phyloP scores from a whole-genome alignment of 257 asterid genomes.

The Nyctanthes arbortristis region DNA sequence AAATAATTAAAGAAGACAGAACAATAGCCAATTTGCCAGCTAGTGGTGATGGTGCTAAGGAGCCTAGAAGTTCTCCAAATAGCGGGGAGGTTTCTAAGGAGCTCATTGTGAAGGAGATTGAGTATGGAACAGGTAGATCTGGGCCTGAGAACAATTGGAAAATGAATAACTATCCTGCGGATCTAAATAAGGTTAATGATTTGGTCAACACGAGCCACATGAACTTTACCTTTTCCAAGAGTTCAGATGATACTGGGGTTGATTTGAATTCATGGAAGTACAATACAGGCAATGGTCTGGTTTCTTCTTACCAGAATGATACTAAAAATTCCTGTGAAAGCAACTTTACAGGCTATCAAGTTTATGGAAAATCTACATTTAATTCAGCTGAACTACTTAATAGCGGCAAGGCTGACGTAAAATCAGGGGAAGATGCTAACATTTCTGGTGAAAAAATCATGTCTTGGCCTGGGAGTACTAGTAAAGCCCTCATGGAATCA shows the following conservation, averaged over 20 bases:
- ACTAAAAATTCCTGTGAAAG: conserved; percentile 29
- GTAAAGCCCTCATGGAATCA: conserved; percentile 38
- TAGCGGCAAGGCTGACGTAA: conserved; percentile 39
- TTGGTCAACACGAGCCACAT: conserved; percentile 56
- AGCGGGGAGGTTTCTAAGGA: conserved; percentile 59
- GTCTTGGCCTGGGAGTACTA: conserved; percentile 56
- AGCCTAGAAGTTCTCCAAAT: conserved; percentile 30
- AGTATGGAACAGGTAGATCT: conserved; percentile 58
- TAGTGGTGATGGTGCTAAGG: conserved; percentile 42
- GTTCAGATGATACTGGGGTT: conserved; percentile 59
- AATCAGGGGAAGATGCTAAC: conserved; percentile 44
- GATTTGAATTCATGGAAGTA: conserved; percentile 65
- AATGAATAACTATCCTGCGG: conserved; percentile 40
- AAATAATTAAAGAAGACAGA: conserved; percentile 36
- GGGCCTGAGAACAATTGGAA: conserved; percentile 61
- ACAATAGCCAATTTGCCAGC: conserved; percentile 30
- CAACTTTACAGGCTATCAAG: conserved; percentile 58
- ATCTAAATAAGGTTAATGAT: conserved; percentile 48
- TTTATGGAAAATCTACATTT: conserved; percentile 46
- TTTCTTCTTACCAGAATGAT: conserved; percentile 48
- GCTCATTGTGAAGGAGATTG: conserved; percentile 89
- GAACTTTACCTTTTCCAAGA: conserved; percentile 56
- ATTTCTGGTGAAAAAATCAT: conserved; percentile 55
- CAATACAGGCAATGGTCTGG: conserved; percentile 49
- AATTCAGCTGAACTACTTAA: conserved; percentile 43